A percentile compares a stretch with the other conserved stretches of the same genome.
Conservation (phyloP, 768 basidiomycete genomes). For the Podaxis mareebaensis region DNA sequence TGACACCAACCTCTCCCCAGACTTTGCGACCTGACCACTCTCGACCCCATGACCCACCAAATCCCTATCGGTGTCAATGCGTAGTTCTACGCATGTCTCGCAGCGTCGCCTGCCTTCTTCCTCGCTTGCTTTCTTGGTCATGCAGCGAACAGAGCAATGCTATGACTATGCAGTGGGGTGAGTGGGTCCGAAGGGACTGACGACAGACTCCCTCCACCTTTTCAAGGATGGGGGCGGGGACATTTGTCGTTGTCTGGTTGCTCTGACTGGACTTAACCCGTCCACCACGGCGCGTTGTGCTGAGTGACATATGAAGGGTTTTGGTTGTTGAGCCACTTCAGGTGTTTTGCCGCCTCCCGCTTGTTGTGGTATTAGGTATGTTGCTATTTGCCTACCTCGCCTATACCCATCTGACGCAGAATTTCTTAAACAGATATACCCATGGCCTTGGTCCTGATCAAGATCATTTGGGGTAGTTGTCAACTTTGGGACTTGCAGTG, state of each 20-base stretch:
- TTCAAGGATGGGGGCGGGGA: neutral
- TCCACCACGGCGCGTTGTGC: neutral
- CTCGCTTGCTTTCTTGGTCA: neutral
- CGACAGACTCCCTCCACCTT: neutral
- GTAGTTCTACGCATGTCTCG: neutral
- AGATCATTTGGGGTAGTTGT: too few relatives aligned
- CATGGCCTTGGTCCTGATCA: too few relatives aligned
- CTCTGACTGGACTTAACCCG: neutral
- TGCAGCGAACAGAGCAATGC: neutral
- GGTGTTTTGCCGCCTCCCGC: too few relatives aligned
- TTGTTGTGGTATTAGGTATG: neutral
- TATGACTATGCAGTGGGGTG: neutral
- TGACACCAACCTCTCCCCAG: neutral
- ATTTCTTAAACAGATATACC: neutral
- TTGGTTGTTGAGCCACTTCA: neutral
- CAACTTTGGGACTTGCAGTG: too few relatives aligned
- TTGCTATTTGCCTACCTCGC: too few relatives aligned
- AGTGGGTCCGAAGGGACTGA: neutral
- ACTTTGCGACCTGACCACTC: neutral
- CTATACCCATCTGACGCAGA: too few relatives aligned
- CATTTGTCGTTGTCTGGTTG: neutral
- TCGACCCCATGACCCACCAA: neutral
- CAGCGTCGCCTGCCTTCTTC: neutral
- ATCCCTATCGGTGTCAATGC: neutral
- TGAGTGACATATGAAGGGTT: neutral